A percentile compares a stretch with the other conserved stretches of the same genome.
Conservation (phyloP, 1,284 basidiomycete species). For the Puccinia coronata region DNA sequence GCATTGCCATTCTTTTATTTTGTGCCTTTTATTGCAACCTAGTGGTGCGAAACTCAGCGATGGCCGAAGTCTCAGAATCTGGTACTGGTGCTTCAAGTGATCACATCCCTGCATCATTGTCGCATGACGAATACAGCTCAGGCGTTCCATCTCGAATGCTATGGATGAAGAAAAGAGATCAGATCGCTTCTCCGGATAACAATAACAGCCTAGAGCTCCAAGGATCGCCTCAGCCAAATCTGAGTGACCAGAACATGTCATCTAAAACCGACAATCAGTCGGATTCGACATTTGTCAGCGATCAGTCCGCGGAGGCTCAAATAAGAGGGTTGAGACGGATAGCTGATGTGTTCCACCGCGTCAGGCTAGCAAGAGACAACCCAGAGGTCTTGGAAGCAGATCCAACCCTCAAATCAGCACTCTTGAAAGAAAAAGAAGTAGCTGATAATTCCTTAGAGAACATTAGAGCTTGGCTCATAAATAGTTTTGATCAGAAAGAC, state of each 20-base stretch:
- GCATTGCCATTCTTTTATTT: not conserved
- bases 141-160: too few relatives aligned
- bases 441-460: not conserved
- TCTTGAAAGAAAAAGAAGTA: slow-evolving; percentile 1
- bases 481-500: not conserved
- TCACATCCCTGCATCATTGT: too few relatives aligned
- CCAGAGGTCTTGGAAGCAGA: not conserved
- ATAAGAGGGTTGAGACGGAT: not conserved
- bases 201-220: not conserved
- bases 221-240: not conserved
- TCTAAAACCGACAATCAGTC: not conserved
- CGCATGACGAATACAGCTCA: too few relatives aligned
- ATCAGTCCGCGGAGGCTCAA: not conserved
- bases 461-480: slow-evolving; percentile 1
- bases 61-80: not conserved
- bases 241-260: not conserved
- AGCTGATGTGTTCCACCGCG: not conserved
- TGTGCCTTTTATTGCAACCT: not conserved
- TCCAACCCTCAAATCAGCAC: not conserved
- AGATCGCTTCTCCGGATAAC: not conserved
- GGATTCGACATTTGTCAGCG: not conserved
- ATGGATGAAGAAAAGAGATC: not conserved
- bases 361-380: slow-evolving; percentile 1
- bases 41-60: not conserved
- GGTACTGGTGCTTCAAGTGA: too few relatives aligned